These are phyloP conservation scores for Pyrus hybrid DNA, from an alignment of 331 rosid genomes.

Conservation along the genomic window DNA sequence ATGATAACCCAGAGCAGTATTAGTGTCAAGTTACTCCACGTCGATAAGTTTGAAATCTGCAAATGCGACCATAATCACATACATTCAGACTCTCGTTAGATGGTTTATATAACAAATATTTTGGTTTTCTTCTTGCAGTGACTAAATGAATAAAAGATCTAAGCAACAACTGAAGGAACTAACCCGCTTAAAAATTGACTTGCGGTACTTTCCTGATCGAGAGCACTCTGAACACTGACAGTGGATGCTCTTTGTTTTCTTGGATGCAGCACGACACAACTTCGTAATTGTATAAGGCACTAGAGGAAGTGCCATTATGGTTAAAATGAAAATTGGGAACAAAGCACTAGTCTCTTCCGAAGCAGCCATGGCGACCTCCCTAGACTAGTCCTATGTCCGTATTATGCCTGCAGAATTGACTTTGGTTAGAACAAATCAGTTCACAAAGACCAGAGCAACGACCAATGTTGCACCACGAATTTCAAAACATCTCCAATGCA, in stretches of 20 bases:
- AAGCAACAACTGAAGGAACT: constrained; percentile 9
- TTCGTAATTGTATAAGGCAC: constrained; percentile 86
- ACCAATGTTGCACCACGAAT: not conserved
- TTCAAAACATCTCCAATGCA: not conserved
- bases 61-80: constrained; percentile 1
- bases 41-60: constrained; percentile 90
- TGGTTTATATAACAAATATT: not conserved
- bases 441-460: not conserved
- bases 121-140: not conserved
- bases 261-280: constrained; percentile 62
- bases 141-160: not conserved
- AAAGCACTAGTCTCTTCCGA: constrained; percentile 85
- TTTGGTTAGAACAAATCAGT: constrained; percentile 3
- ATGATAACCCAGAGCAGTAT: constrained; percentile 82
- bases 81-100: not conserved
- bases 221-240: constrained; percentile 87
- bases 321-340: constrained; percentile 91
- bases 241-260: constrained; percentile 82
- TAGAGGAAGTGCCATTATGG: constrained; percentile 89
- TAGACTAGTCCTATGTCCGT: constrained; percentile 13
- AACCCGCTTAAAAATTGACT: constrained; percentile 76
- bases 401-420: constrained; percentile 21
- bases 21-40: constrained; percentile 66
- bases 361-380: constrained; percentile 58
- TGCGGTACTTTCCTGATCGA: constrained; percentile 80